Evolutionary conservation across 441 rosid species (phyloP).

Genomic region (Populus tomentosa): DNA sequence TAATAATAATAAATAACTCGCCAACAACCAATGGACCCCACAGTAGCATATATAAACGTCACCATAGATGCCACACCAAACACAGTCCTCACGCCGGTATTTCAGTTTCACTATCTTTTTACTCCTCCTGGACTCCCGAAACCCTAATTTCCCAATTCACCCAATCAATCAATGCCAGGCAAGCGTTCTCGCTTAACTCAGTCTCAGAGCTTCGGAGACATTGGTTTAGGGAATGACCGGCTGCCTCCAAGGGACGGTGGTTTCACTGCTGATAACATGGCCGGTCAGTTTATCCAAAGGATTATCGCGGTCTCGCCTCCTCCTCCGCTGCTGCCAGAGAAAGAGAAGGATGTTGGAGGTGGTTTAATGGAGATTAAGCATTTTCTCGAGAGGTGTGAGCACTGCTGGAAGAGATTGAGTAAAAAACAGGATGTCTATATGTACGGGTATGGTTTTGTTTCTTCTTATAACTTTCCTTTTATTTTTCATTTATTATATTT

Average conservation of each 20-base stretch:
- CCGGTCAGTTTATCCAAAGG: conserved; percentile 4
- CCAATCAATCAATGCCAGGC: background rate
- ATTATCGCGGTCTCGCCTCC: background rate
- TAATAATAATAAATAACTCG: background rate
- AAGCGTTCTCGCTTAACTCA: conserved; percentile 8
- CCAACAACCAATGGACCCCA: conserved; percentile 6
- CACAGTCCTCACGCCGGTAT: background rate
- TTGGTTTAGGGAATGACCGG: background rate
- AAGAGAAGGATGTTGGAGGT: background rate
- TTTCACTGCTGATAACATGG: background rate
- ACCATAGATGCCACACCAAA: background rate
- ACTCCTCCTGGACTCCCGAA: background rate
- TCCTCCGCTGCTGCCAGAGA: background rate
- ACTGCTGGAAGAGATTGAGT: conserved; percentile 28
- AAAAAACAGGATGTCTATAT: conserved; percentile 23
- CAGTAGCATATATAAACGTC: conserved; percentile 12
- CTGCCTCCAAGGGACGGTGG: background rate
- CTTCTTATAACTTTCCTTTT: background rate
- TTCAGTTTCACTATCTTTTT: background rate
- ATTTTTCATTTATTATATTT: background rate
- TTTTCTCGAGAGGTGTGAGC: conserved; percentile 29
- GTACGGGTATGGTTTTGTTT: conserved; percentile 28
- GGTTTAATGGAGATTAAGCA: too few species aligned
- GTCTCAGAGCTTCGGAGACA: background rate
- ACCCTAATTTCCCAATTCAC: conserved; percentile 1